phyloP scores from a whole-genome alignment of 108 stramenopile species.

The Cyclostephanos tholiformis region DNA sequence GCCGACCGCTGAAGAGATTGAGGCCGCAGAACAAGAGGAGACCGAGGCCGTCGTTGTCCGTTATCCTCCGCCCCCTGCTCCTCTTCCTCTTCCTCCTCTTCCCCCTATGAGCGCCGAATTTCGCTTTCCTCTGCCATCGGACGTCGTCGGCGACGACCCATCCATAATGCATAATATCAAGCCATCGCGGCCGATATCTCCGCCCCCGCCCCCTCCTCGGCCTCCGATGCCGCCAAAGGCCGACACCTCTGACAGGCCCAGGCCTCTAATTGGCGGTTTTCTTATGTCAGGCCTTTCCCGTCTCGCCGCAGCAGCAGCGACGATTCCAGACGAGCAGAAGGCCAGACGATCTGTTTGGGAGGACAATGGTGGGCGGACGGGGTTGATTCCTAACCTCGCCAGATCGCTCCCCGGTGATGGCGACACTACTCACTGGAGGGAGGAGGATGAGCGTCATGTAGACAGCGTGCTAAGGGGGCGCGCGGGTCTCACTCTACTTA shows the following conservation, averaged over 20 bases:
- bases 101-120: conserved; percentile 8
- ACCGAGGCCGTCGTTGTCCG: neutral
- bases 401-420: conserved; percentile 9
- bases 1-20: conserved; percentile 49
- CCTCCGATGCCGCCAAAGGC: conserved; percentile 5
- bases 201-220: conserved; percentile 3
- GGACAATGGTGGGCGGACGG: conserved; percentile 23
- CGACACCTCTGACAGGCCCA: conserved; percentile 45
- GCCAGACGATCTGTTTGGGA: neutral
- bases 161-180: conserved; percentile 10
- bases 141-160: conserved; percentile 1
- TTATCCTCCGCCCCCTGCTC: conserved; percentile 7
- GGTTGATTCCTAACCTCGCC: conserved; percentile 30
- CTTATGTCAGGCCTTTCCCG: conserved; percentile 67
- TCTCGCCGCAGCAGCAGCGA: conserved; percentile 67
- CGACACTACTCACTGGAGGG: conserved; percentile 19
- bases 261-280: conserved; percentile 77
- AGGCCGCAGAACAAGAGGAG: conserved; percentile 45
- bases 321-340: conserved; percentile 56
- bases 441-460: conserved; percentile 7
- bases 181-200: neutral
- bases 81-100: conserved; percentile 6
- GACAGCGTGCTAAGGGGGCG: neutral
- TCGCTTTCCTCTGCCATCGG: conserved; percentile 13
- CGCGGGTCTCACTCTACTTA: neutral